Conservation (phyloP, 805 yeast species). For the Debaryomyces hansenii region DNA sequence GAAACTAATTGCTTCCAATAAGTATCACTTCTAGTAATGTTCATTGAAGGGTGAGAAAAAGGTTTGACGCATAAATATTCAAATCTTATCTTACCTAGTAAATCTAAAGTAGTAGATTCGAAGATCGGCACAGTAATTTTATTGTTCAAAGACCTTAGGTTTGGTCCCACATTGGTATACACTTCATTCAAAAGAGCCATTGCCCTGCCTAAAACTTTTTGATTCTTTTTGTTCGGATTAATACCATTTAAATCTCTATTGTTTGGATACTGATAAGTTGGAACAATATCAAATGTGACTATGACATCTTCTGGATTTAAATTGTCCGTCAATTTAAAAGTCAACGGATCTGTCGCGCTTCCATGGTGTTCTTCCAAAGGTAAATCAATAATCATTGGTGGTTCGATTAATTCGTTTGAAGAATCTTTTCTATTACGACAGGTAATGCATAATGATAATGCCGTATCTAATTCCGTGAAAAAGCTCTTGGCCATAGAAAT, state of each 20-base stretch:
- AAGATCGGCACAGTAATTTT: constrained; percentile 72
- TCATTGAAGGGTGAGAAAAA: constrained; percentile 68
- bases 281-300: constrained; percentile 82
- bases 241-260: constrained; percentile 9
- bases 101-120: constrained; percentile 67
- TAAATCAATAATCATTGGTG: constrained; percentile 68
- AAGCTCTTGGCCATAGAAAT: constrained; percentile 77
- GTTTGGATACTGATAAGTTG: constrained; percentile 66
- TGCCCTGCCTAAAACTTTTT: constrained; percentile 69
- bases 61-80: constrained; percentile 73
- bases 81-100: constrained; percentile 75
- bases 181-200: constrained; percentile 68
- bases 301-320: constrained; percentile 52
- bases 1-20: constrained; percentile 91
- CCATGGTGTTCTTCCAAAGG: constrained; percentile 81
- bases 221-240: constrained; percentile 10
- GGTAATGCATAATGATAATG: constrained; percentile 68
- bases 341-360: constrained; percentile 68
- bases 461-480: constrained; percentile 85
- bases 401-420: constrained; percentile 36
- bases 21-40: constrained; percentile 65
- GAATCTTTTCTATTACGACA: constrained; percentile 28
- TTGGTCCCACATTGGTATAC: constrained; percentile 64
- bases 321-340: constrained; percentile 57
- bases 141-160: constrained; percentile 66